These are phyloP conservation scores for Trichosanthes cucumerina DNA, from an alignment of 306 rosid species.

Conservation along the genomic window DNA sequence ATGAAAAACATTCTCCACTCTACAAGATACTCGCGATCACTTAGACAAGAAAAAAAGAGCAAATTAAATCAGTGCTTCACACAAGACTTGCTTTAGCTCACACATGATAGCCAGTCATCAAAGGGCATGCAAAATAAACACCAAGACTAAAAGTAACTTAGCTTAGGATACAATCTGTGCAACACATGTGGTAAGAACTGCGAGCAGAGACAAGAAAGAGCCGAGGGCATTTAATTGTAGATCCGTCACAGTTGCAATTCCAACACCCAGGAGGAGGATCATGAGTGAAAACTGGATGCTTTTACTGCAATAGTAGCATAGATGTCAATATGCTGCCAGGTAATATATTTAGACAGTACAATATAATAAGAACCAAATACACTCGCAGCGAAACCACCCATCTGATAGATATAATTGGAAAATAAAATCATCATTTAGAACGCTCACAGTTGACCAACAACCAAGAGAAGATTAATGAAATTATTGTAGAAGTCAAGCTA, in stretches of 20 bases:
- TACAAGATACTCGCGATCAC: neutral
- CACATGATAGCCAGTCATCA: neutral
- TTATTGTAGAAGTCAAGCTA: neutral
- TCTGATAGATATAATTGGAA: neutral
- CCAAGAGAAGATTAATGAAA: neutral
- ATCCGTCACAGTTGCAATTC: constrained; percentile 91
- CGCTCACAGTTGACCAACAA: neutral
- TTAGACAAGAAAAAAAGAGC: neutral
- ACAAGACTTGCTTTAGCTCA: neutral
- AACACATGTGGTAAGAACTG: constrained; percentile 81
- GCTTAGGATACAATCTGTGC: constrained; percentile 94
- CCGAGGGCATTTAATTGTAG: constrained; percentile 87
- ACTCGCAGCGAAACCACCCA: neutral
- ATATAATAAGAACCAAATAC: neutral
- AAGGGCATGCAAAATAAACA: constrained; percentile 2
- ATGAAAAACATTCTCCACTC: neutral
- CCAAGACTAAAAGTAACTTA: neutral
- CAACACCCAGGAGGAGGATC: constrained; percentile 83
- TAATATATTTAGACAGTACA: neutral
- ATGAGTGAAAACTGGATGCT: constrained; percentile 67
- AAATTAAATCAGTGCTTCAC: neutral
- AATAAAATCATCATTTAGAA: neutral
- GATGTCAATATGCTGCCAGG: neutral
- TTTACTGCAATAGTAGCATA: constrained; percentile 42
- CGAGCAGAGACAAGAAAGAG: constrained; percentile 70